Evolutionary conservation across 768 basidiomycete genomes (phyloP).

Genomic region (Leccinellum luteum): DNA sequence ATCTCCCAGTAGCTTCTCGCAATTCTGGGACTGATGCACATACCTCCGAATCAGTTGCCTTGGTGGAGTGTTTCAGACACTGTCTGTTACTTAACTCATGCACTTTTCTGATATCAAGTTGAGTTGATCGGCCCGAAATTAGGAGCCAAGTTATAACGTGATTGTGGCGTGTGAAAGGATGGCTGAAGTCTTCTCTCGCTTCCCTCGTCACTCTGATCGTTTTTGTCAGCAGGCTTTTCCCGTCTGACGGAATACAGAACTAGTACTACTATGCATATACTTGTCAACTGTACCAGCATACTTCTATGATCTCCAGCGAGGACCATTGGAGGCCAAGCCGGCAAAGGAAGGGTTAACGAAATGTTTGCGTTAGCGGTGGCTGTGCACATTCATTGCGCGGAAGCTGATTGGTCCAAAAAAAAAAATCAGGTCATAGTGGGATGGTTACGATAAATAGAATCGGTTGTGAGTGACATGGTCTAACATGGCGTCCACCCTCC

Average conservation of each 20-base stretch:
- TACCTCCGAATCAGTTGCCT: too few species aligned
- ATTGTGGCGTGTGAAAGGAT: not conserved
- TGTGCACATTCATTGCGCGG: not conserved
- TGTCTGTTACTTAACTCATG: too few species aligned
- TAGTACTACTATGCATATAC: too few species aligned
- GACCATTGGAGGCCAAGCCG: not conserved
- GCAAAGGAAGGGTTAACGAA: too few species aligned
- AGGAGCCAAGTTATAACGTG: not conserved
- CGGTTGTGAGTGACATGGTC: not conserved
- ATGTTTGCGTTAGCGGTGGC: slow-evolving; percentile 6
- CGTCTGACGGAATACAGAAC: not conserved
- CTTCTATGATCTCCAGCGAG: not conserved
- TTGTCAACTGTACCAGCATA: not conserved
- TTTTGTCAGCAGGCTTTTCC: not conserved
- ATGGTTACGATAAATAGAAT: not conserved
- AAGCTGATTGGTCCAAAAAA: not conserved
- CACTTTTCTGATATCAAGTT: too few species aligned
- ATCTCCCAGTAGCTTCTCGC: too few species aligned
- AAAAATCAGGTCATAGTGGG: not conserved
- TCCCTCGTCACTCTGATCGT: too few species aligned
- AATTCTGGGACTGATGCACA: too few species aligned
- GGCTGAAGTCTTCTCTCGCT: not conserved
- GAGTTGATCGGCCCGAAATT: too few species aligned
- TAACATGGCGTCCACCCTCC: slow-evolving; percentile 32
- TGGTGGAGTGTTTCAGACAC: too few species aligned